phyloP scores from a whole-genome alignment of 371 early-diverging fungal species.

The Haplosporangium sp. region DNA sequence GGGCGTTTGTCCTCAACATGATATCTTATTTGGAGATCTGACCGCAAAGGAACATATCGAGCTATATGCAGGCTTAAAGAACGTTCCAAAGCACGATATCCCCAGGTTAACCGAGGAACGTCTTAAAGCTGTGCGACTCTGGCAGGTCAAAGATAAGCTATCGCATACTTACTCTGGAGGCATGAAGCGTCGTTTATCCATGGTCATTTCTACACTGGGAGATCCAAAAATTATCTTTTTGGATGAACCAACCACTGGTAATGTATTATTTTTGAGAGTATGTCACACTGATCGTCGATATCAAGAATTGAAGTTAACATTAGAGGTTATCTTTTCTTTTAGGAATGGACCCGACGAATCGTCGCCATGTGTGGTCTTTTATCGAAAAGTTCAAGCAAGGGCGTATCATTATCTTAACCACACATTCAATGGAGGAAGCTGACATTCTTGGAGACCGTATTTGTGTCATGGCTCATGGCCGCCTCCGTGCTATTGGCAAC shows the following conservation, averaged over 20 bases:
- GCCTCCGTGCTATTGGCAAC: slow-evolving; percentile 72
- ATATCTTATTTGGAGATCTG: slow-evolving; percentile 76
- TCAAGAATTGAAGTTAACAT: background rate
- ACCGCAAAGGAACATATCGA: slow-evolving; percentile 74
- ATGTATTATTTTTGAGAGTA: background rate
- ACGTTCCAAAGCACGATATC: slow-evolving; percentile 59
- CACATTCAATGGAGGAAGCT: slow-evolving; percentile 85
- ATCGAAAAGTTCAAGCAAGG: slow-evolving; percentile 76
- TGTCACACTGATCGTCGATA: no score
- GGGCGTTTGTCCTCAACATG: slow-evolving; percentile 83
- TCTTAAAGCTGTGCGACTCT: slow-evolving; percentile 62
- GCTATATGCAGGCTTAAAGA: slow-evolving; percentile 75
- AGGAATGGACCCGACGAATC: slow-evolving; percentile 81
- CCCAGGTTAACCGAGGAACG: slow-evolving; percentile 59
- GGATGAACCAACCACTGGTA: slow-evolving; percentile 81
- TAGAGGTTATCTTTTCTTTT: background rate
- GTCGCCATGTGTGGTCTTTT: slow-evolving; percentile 80
- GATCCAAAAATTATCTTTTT: slow-evolving; percentile 80
- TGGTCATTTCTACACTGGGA: slow-evolving; percentile 81
- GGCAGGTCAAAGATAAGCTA: slow-evolving; percentile 58
- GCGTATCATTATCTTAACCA: slow-evolving; percentile 74
- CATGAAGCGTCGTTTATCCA: slow-evolving; percentile 83
- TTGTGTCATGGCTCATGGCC: slow-evolving; percentile 78
- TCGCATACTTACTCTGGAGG: slow-evolving; percentile 73
- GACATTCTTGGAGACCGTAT: slow-evolving; percentile 75